Evolutionary conservation across 2,329 filamentous ascomycete species (phyloP).

Genomic region (Talaromyces sp.): DNA sequence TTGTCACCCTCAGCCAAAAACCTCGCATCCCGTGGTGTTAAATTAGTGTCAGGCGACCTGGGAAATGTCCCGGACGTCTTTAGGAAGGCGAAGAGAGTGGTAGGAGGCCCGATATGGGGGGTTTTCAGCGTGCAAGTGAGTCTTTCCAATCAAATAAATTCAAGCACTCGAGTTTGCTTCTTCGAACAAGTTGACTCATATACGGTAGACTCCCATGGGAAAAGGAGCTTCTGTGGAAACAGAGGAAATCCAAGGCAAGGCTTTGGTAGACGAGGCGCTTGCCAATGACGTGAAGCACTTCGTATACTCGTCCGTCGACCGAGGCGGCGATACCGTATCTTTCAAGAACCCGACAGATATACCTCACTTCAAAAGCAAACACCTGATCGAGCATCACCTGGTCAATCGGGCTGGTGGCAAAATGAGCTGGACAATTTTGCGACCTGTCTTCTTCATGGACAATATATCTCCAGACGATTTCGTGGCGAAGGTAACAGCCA

Average conservation of each 20-base stretch:
- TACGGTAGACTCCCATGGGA: too few species aligned
- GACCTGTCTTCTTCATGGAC: neutral
- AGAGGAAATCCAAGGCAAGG: constrained; percentile 2
- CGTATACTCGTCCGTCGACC: constrained; percentile 1
- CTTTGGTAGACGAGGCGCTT: neutral
- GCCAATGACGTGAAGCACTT: neutral
- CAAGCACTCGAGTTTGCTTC: too few species aligned
- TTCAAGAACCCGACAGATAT: neutral
- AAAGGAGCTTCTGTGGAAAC: too few species aligned
- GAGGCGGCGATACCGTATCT: neutral
- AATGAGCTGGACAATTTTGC: neutral
- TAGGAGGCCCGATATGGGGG: neutral
- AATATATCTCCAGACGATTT: neutral
- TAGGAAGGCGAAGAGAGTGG: too few species aligned
- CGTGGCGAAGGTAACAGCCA: neutral
- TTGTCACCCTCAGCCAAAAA: neutral
- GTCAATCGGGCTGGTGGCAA: neutral
- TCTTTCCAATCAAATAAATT: neutral
- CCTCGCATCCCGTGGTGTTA: too few species aligned
- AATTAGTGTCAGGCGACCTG: neutral
- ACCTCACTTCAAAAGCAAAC: neutral
- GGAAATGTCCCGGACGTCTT: neutral
- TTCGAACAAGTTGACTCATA: too few species aligned
- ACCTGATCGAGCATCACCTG: neutral
- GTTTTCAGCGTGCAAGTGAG: neutral